These are phyloP conservation scores for Coemansia sp. DNA, from an alignment of 192 early-diverging fungal species.

Conservation along the genomic window DNA sequence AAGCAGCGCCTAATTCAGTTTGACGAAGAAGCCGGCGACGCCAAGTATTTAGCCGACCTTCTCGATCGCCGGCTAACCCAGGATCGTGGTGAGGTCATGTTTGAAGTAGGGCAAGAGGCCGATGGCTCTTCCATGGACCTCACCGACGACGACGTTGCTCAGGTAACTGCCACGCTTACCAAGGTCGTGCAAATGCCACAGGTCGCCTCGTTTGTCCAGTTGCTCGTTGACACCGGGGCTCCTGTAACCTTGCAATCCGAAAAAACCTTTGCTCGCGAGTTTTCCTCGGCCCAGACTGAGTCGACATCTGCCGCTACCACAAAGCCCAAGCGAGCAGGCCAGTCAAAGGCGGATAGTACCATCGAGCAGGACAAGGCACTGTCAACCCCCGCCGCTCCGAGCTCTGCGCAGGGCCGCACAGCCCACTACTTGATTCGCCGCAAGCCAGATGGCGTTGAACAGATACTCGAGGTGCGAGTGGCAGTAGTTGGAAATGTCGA, in stretches of 20 bases:
- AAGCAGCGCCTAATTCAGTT: slow-evolving; percentile 56
- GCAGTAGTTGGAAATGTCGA: slow-evolving; percentile 91
- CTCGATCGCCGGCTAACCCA: slow-evolving; percentile 55
- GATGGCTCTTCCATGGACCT: slow-evolving; percentile 74
- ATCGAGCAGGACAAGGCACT: background rate
- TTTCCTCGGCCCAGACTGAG: background rate
- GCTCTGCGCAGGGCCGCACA: background rate
- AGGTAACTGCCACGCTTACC: slow-evolving; percentile 45
- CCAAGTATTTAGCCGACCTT: slow-evolving; percentile 44
- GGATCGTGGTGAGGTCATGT: slow-evolving; percentile 71
- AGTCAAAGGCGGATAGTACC: background rate
- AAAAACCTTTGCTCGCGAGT: slow-evolving; percentile 7
- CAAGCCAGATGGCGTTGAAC: slow-evolving; percentile 70
- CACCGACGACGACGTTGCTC: slow-evolving; percentile 46
- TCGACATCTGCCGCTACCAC: background rate
- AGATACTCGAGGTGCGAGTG: slow-evolving; percentile 82
- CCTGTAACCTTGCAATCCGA: background rate
- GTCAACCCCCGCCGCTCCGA: background rate
- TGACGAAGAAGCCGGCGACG: slow-evolving; percentile 42
- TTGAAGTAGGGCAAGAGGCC: slow-evolving; percentile 77
- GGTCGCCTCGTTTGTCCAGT: slow-evolving; percentile 30
- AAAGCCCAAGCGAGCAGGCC: background rate
- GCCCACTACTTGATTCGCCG: slow-evolving; percentile 63
- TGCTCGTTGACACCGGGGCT: slow-evolving; percentile 29
- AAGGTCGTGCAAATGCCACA: slow-evolving; percentile 14